Evolutionary conservation across 1,284 basidiomycete genomes (phyloP), one percentile per base, ranked within the genome.

Genomic region (Ceratobasidium sp.): DNA sequence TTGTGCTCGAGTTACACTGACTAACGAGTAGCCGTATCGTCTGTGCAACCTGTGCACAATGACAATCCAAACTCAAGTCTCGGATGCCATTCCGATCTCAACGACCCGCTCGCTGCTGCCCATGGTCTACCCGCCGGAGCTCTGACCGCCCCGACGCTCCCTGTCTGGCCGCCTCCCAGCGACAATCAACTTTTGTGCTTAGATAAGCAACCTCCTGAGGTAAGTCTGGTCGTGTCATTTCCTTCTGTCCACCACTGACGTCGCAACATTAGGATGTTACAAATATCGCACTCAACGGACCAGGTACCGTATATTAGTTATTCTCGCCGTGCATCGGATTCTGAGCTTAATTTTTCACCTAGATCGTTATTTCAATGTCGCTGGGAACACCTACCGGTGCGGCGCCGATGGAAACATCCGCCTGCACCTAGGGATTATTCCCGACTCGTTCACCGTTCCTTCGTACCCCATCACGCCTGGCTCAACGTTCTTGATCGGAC

Each of bases 21-120:
- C 59, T 62, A 46, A 0, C 41, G 2, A 66, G 38, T 66, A 66
- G 44, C 8, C 1, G 4, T 48, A 38, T 66, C 46, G 20, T 23
- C 46, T 35, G 64, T 18, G 27, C 44, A 14, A 44, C 23, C 3
- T 12, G 16, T 12, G 64, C 46, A 66, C 64, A 66, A 50, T 66
- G 64, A 66, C 44, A 50, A 66, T 66, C 64, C 64, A 66, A 66
- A 66, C 64, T 66, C 64, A 66, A 66, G 44, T 12, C 46, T 27
- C 2, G 64, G 46, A 66, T 33, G 64, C 64, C 16, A 66, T 27
- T 3, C 33, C 27, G 54, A 57, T 27, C 7, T 30, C 54, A 14
- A 8, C 27, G 14, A 23, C 23, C 2, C 12, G 14, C 54, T 57
- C 54, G 14, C 54, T 27, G 2, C 2, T 12, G 14, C 1, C 20